A percentile compares a stretch with the other conserved stretches of the same genome.
These are phyloP conservation scores for Cryphonectria japonica DNA, from an alignment of 2,329 filamentous ascomycete genomes.

Conservation along the genomic window DNA sequence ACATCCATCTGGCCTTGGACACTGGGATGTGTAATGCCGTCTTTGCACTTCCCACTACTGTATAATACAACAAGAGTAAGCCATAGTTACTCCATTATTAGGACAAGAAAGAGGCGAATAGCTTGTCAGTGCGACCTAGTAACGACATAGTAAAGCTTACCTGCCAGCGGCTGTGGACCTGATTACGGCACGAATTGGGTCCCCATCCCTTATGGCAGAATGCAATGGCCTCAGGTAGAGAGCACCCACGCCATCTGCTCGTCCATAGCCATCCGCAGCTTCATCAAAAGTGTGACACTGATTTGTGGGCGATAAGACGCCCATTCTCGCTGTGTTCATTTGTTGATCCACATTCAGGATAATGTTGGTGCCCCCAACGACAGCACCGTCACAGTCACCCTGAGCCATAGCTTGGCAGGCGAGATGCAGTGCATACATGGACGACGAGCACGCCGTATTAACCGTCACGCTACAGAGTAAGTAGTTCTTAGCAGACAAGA, in stretches of 20 bases:
- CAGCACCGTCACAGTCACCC: slow-evolving; percentile 36
- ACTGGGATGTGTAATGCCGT: slow-evolving; percentile 37
- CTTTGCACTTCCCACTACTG: too few species aligned
- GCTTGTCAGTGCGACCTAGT: too few species aligned
- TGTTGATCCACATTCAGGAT: slow-evolving; percentile 38
- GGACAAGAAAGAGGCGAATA: too few species aligned
- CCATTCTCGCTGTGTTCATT: slow-evolving; percentile 38
- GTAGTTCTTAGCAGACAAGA: too few species aligned
- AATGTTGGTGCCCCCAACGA: slow-evolving; percentile 39
- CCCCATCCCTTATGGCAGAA: slow-evolving; percentile 50
- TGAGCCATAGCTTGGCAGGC: slow-evolving; percentile 44
- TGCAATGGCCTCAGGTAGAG: slow-evolving; percentile 53
- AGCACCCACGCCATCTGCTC: slow-evolving; percentile 50
- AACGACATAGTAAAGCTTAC: too few species aligned
- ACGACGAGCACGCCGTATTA: slow-evolving; percentile 45
- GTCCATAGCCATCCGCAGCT: slow-evolving; percentile 38
- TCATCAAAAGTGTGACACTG: slow-evolving; percentile 38
- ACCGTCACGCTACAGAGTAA: too few species aligned
- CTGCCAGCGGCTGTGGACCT: slow-evolving; percentile 37
- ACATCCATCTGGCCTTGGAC: slow-evolving; percentile 37
- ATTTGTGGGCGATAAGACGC: slow-evolving; percentile 40
- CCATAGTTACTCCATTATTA: too few species aligned
- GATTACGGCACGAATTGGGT: slow-evolving; percentile 49
- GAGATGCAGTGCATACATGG: slow-evolving; percentile 34
- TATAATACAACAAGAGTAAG: too few species aligned